Percentiles rank a stretch among this genome's conserved stretches.
These are phyloP conservation scores for Cutaneotrichosporon sp. DNA, from an alignment of 1,284 basidiomycete genomes.

Conservation along the genomic window DNA sequence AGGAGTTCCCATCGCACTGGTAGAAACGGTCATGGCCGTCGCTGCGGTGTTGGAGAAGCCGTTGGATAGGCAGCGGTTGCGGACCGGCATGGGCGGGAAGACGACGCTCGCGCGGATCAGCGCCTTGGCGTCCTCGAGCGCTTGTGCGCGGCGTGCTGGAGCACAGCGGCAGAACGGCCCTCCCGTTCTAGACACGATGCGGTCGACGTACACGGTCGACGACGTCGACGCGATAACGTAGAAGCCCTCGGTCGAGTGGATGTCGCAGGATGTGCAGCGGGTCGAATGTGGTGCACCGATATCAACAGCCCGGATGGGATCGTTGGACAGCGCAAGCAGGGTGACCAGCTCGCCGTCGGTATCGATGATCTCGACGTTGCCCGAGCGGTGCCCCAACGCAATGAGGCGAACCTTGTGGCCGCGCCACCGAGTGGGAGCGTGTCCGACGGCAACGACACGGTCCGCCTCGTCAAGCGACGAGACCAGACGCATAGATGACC, in stretches of 20 bases:
- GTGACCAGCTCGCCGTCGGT: slow-evolving; percentile 23
- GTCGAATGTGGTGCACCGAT: slow-evolving; percentile 27
- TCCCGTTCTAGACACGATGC: slow-evolving; percentile 25
- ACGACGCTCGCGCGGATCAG: slow-evolving; percentile 10
- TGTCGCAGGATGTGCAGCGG: slow-evolving; percentile 38
- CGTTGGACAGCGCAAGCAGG: slow-evolving; percentile 4
- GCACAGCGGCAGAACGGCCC: slow-evolving; percentile 37
- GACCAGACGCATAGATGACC: slow-evolving; percentile 13
- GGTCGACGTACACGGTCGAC: slow-evolving; percentile 35
- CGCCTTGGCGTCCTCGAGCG: slow-evolving; percentile 26
- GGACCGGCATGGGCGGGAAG: slow-evolving; percentile 12
- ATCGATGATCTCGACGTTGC: slow-evolving; percentile 42
- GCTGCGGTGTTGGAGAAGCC: slow-evolving; percentile 4
- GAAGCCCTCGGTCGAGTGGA: slow-evolving; percentile 32
- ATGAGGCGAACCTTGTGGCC: slow-evolving; percentile 17
- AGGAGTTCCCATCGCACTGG: slow-evolving; percentile 7
- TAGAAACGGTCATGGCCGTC: background rate
- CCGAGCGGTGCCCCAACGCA: slow-evolving; percentile 41
- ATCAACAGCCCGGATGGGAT: slow-evolving; percentile 11
- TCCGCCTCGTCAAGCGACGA: slow-evolving; percentile 21
- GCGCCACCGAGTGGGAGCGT: slow-evolving; percentile 15
- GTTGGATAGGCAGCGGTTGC: slow-evolving; percentile 9
- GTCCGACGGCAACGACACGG: slow-evolving; percentile 19
- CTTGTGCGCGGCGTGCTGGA: slow-evolving; percentile 20
- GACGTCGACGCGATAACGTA: slow-evolving; percentile 39